Base-by-base conservation (phyloP, 2,329 filamentous ascomycete genomes). In the Hypoxylon sp. region DNA sequence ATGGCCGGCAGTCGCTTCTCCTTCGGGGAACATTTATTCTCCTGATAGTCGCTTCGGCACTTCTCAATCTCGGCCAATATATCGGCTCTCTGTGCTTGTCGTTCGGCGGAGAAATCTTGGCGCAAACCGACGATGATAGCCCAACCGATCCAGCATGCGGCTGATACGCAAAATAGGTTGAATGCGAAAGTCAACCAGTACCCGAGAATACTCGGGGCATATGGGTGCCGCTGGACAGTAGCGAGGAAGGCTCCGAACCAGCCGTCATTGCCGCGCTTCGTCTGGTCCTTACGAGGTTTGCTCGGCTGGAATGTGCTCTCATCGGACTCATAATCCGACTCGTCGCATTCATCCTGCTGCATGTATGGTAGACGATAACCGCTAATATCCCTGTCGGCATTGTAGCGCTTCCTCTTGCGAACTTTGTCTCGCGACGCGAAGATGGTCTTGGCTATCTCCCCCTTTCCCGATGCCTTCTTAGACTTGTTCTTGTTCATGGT, bases 31-130 rank as follows among this genome's bases (percentile, higher is more conserved):
- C 96, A 99, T 40, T 86, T 85, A 76, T 99, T 99, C 53, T 89
- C 85, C 1, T 86, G 83, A 79, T 92, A 99, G 70, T 95, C 86
- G 42, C 88, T 87, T 2, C 88, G 86, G 78, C 96, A 99, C 6
- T 85, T 83, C 1, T 88, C 86, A 79, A 96, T 96, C 70, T 94
- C 89, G 10, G 89, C 87, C 68, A 95, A 81, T 22, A 96, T 88
- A 13, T 89, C 87, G 1, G 88, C 84, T n/a, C 90, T 89, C 11
- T 90, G 90, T 61, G 89, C 88, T 49, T 91, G 86, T 8, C 91
- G 89, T 37, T 92, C 92, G 58, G 91, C 88, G 68, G 90, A 85
- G 35, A 97, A 90, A 78, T 98, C 95, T 25, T 87, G 85, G 13
- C 90, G 89, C 58, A 96, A 89, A 7, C 92, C 91, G 13, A 85